Percentiles rank a stretch among this genome's conserved stretches.
Conservation (phyloP, 345 rosid genomes). For the Clarkia xantiana region DNA sequence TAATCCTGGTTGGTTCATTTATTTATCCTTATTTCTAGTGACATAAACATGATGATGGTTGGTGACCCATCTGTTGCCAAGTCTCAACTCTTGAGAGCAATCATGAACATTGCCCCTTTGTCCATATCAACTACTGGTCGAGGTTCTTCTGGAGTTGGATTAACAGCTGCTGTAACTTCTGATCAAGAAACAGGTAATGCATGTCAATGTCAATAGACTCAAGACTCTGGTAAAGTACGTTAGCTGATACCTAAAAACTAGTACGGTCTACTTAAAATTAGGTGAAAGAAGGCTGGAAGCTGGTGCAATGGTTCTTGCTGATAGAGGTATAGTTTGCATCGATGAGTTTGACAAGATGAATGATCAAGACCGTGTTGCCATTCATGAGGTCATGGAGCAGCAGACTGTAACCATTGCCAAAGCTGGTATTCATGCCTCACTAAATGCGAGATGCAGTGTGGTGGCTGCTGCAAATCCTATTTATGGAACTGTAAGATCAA, state of each 20-base stretch:
- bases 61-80: constrained; percentile 99
- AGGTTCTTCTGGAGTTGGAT: constrained; percentile 97
- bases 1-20: not conserved
- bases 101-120: constrained; percentile 96
- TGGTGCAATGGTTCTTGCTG: constrained; percentile 99
- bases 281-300: constrained; percentile 99
- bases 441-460: constrained; percentile 96
- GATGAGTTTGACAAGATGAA: constrained; percentile 99
- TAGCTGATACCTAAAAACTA: not conserved
- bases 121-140: constrained; percentile 99
- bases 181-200: constrained; percentile 93
- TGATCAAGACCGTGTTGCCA: constrained; percentile 97
- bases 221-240: not conserved
- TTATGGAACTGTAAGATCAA: constrained; percentile 79
- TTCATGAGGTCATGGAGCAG: constrained; percentile 99
- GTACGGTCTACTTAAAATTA: constrained; percentile 13
- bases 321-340: constrained; percentile 91
- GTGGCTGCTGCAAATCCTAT: constrained; percentile 99
- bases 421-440: constrained; percentile 97
- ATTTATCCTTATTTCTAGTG: constrained; percentile 31
- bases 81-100: constrained; percentile 94
- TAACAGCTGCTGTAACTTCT: constrained; percentile 98
- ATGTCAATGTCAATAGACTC: not conserved
- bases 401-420: constrained; percentile 98
- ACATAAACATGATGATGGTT: constrained; percentile 99